Conservation (phyloP, 371 early-diverging fungal species). For the Mucor circinelloides region DNA sequence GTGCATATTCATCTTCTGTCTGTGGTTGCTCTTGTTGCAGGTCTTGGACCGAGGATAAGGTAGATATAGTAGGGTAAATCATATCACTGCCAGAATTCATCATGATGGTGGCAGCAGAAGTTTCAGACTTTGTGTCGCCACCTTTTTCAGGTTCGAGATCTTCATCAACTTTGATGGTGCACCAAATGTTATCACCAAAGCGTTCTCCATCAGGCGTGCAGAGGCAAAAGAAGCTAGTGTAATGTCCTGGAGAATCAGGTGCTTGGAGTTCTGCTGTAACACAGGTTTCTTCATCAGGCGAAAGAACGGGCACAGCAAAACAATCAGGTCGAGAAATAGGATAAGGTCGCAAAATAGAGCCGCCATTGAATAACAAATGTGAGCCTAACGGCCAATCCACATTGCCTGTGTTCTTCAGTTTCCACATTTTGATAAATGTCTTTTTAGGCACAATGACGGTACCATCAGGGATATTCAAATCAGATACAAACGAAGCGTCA, state of each 20-base stretch:
- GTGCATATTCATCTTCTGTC: not conserved
- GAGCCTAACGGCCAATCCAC: conserved; percentile 67
- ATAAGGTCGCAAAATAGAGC: conserved; percentile 44
- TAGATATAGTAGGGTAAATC: conserved; percentile 17
- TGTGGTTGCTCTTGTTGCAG: not conserved
- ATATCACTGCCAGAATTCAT: conserved; percentile 6
- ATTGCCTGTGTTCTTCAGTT: conserved; percentile 65
- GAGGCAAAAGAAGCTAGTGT: conserved; percentile 68
- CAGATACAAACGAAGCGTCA: conserved; percentile 61
- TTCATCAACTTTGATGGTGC: conserved; percentile 54
- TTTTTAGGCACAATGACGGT: conserved; percentile 42
- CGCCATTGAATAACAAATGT: conserved; percentile 57
- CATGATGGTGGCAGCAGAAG: not conserved
- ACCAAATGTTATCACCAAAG: conserved; percentile 74
- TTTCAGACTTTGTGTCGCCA: not conserved
- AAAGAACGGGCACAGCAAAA: conserved; percentile 51
- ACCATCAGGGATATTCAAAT: conserved; percentile 71
- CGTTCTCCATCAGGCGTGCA: conserved; percentile 57
- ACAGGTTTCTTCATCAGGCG: conserved; percentile 54
- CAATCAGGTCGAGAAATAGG: conserved; percentile 24
- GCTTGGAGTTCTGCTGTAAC: conserved; percentile 67
- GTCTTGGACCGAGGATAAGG: not conserved
- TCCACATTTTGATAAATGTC: conserved; percentile 63
- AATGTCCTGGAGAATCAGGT: conserved; percentile 62
- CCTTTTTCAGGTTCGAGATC: conserved; percentile 9